A percentile compares a stretch with the other conserved stretches of the same genome.
Conservation (phyloP, 1,139 yeast species). For the Schwanniomyces etchellsii region DNA sequence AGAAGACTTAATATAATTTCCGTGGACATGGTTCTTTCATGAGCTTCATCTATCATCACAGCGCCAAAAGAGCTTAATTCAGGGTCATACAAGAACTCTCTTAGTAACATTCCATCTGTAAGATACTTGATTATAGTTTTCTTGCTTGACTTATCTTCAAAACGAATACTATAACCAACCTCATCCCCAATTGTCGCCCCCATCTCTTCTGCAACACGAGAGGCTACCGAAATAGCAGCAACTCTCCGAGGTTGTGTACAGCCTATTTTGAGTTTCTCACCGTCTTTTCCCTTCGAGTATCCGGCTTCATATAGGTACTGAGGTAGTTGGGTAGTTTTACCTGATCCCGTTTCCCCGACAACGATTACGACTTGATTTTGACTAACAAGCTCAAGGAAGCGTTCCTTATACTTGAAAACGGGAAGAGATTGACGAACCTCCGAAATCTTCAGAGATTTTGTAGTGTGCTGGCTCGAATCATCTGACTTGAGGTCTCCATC, state of each 20-base stretch:
- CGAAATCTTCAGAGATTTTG: constrained; percentile 29
- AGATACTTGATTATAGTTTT: constrained; percentile 62
- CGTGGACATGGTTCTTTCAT: constrained; percentile 89
- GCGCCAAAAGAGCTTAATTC: constrained; percentile 65
- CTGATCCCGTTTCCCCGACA: constrained; percentile 70
- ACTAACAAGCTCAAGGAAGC: constrained; percentile 57
- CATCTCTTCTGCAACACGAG: constrained; percentile 30
- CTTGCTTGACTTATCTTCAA: constrained; percentile 64
- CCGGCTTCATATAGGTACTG: constrained; percentile 38
- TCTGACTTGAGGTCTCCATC: constrained; percentile 16
- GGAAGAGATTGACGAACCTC: constrained; percentile 66
- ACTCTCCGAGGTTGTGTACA: constrained; percentile 96
- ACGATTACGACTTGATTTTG: constrained; percentile 74
- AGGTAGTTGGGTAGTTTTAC: constrained; percentile 39
- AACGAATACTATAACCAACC: constrained; percentile 75
- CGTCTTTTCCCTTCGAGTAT: constrained; percentile 33
- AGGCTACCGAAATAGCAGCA: constrained; percentile 91
- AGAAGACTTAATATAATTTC: constrained; percentile 82
- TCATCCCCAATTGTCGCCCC: constrained; percentile 52
- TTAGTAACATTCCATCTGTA: constrained; percentile 89
- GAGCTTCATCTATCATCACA: constrained; percentile 95
- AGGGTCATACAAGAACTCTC: constrained; percentile 82
- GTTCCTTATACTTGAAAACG: constrained; percentile 59
- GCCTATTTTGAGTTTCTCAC: constrained; percentile 48
- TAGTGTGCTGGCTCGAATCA: constrained; percentile 8